phyloP scores from a whole-genome alignment of 2,329 filamentous ascomycete genomes.

The Sporothrix globosa region DNA sequence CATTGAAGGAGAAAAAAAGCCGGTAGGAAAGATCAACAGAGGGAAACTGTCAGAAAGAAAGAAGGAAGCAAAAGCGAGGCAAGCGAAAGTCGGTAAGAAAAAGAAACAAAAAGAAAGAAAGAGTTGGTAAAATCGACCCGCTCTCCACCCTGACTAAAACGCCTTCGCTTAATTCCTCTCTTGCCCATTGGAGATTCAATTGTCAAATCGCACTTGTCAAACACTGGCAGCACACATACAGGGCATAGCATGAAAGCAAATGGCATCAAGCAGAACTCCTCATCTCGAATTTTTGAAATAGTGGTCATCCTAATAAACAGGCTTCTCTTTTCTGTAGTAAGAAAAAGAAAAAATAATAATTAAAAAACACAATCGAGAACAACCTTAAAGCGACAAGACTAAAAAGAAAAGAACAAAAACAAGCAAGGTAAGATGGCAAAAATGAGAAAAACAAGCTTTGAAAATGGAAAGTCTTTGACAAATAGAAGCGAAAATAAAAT shows the following conservation, averaged over 20 bases:
- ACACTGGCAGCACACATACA: not conserved
- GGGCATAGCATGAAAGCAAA: not conserved
- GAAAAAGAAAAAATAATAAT: not conserved
- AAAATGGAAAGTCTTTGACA: slow-evolving; percentile 25
- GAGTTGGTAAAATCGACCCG: not conserved
- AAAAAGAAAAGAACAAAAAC: slow-evolving; percentile 1
- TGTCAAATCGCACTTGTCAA: not conserved
- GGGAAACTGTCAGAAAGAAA: not conserved
- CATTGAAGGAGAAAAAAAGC: not conserved
- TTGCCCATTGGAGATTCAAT: not conserved
- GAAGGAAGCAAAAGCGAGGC: not conserved
- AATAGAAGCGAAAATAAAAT: slow-evolving; percentile 6
- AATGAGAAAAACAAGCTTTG: slow-evolving; percentile 22
- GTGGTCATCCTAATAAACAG: slow-evolving; percentile 23
- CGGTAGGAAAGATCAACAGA: not conserved
- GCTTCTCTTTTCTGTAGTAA: not conserved
- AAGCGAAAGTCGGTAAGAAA: not conserved
- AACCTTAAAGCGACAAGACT: not conserved
- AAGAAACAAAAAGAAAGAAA: not conserved
- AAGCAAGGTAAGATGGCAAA: slow-evolving; percentile 24
- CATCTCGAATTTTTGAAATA: slow-evolving; percentile 19
- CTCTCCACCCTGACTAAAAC: not conserved
- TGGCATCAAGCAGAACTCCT: slow-evolving; percentile 15
- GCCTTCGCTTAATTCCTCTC: not conserved
- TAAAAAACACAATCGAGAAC: not conserved